phyloP scores from a whole-genome alignment of 768 basidiomycete genomes.

The Mycena kentingensis region DNA sequence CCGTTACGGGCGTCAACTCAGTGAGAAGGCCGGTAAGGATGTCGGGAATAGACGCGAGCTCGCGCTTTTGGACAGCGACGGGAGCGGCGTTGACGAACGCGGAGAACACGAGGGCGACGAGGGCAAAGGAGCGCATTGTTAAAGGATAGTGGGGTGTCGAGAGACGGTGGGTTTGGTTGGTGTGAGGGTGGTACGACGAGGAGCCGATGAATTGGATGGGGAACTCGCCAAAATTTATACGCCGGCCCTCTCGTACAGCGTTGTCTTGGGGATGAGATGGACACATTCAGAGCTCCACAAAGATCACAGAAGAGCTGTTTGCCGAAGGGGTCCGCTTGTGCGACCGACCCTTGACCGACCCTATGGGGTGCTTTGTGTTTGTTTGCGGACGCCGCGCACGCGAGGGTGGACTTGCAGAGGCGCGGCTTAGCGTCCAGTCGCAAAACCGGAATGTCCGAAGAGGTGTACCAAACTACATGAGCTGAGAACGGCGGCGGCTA shows the following conservation, averaged over 20 bases:
- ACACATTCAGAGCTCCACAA: too few species aligned
- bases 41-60: not conserved
- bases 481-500: too few species aligned
- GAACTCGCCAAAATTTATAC: not conserved
- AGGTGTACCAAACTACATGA: too few species aligned
- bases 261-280: not conserved
- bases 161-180: not conserved
- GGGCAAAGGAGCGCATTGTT: not conserved
- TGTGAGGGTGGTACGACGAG: not conserved
- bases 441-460: too few species aligned
- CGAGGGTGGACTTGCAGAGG: too few species aligned
- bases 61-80: not conserved
- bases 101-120: slow-evolving; percentile 1
- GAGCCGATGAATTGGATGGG: not conserved
- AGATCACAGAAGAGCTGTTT: too few species aligned
- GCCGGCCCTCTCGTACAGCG: not conserved
- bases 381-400: too few species aligned
- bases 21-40: not conserved
- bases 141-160: not conserved
- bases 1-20: not conserved
- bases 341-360: too few species aligned
- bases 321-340: too few species aligned
- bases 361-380: too few species aligned
- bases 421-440: too few species aligned
- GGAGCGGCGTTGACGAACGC: not conserved